Percentiles rank a stretch among this genome's conserved stretches.
Conservation (phyloP, 768 basidiomycete species). For the Ramaria rubella region DNA sequence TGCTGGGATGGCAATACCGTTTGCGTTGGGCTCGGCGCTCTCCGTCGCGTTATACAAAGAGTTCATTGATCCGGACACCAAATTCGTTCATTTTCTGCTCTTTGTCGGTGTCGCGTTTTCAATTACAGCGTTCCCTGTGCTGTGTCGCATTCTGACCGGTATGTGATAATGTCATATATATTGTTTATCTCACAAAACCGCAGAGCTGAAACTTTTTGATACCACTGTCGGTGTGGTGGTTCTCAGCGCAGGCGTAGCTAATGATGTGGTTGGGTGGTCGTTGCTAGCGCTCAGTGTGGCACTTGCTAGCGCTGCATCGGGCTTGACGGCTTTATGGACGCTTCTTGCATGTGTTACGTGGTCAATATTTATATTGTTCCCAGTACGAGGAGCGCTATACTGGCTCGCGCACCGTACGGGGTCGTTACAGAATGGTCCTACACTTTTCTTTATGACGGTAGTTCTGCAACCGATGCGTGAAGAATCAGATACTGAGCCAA, state of each 20-base stretch:
- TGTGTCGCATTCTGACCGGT: slow-evolving; percentile 74
- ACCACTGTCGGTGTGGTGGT: slow-evolving; percentile 91
- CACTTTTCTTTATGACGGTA: slow-evolving; percentile 83
- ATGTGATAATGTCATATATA: background rate
- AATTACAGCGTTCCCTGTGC: slow-evolving; percentile 81
- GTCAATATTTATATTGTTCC: slow-evolving; percentile 67
- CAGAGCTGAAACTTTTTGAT: slow-evolving; percentile 82
- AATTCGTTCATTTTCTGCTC: slow-evolving; percentile 88
- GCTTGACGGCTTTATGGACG: slow-evolving; percentile 80
- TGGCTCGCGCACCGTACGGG: slow-evolving; percentile 78
- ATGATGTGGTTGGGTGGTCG: slow-evolving; percentile 75
- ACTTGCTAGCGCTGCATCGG: slow-evolving; percentile 81
- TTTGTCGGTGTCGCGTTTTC: slow-evolving; percentile 90
- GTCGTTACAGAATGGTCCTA: slow-evolving; percentile 74
- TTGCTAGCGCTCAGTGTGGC: slow-evolving; percentile 88
- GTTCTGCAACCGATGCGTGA: background rate
- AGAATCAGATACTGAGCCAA: background rate
- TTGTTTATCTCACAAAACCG: background rate
- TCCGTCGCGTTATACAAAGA: slow-evolving; percentile 63
- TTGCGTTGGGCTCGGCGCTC: slow-evolving; percentile 73
- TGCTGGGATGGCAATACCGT: slow-evolving; percentile 83
- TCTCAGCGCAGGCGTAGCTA: slow-evolving; percentile 86
- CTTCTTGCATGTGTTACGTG: slow-evolving; percentile 76
- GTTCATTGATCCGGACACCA: slow-evolving; percentile 60
- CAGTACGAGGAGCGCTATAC: slow-evolving; percentile 50